Base-by-base conservation (phyloP, 2,329 filamentous ascomycete genomes). In the Fusarium citri region DNA sequence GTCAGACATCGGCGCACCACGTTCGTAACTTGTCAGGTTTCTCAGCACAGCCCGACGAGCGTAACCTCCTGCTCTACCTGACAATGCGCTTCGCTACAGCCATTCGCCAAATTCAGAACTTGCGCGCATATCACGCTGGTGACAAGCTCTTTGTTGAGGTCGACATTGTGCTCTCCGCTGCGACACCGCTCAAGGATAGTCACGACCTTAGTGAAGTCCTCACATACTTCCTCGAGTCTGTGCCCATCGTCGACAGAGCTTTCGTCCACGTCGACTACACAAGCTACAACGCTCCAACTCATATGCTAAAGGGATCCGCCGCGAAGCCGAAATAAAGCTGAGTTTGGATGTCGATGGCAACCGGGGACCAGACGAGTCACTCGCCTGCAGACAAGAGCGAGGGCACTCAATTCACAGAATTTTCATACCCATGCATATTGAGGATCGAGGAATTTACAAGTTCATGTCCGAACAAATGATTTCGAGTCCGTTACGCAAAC, bases 1-100 rank as follows among this genome's bases (percentile, higher is more conserved):
- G 88, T 25, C 81, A 85, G 53, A 95, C 92, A 1, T 92, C 91
- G 0, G 84, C 87, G 43, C 88, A 91, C 68, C 93, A 97, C 76
- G 94, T 96, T 76, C 89, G 91, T 76, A 93, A 95, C 74, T 82
- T 96, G 30, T 92, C 91, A 0, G 93, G 93, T 20, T 92, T 92
- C 72, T 92, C 92, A 1, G 92, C 93, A 8, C 89, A 90, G 2
- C 90, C 92, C 0, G 92, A 95, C 73, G 91, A 96, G 82, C 87
- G 94, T 30, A 97, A 96, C 76, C 88, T 97, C 48, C 80, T 97
- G 23, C 85, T 97, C 2, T 98, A 98, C 80, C 87, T 97, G 72
- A 96, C 94, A 2, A 97, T 97, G 92, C 91, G 94, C 22, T 97
- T 97, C 77, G 94, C 94, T 47, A 93, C 92, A 72, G 92, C 92